Evolutionary conservation across 1,284 basidiomycete species (phyloP), one percentile per base, ranked within the genome.

Genomic region (Trametes hirsuta): DNA sequence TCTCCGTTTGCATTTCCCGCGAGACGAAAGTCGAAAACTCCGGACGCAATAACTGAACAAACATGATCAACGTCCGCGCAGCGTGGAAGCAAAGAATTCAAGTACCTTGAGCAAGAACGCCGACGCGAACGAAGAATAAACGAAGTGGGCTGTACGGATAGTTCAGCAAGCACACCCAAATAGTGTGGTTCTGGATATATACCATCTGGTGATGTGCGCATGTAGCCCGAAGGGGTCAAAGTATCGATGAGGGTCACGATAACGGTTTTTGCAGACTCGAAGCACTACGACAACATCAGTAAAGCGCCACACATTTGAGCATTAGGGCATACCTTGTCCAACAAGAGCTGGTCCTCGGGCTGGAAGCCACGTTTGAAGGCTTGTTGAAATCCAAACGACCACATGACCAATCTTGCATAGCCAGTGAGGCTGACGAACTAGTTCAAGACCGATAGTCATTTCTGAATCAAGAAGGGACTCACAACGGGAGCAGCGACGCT

Each of bases 151-250:
- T 89, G 54, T 2, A 46, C 53, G 2, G 42, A 48, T 14, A 40
- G 40, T 2, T 58, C 8, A 58, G 49, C 6, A n/a, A 5, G 39
- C 37, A 24, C 14, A 5, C 14, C n/a, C 18, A 5, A 18, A 18
- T 6, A 6, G 6, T 24, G 25, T 18, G n/a, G 9, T 10, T 41
- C 54, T 46, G 40, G 47, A 36, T 44, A 60, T 42, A 49, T 72
- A 83, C 90, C 90, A 71, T 95, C 93, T 0, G 93, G 90, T 0
- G 93, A 84, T 68, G 85, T 94, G 44, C 89, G 84, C 84, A 95
- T 86, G 70, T 91, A 91, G 8, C 88, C 90, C 42, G 82, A 87
- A 0, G 88, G 88, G 0, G 84, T 86, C 40, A 93, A 75, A 6
- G 77, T 77, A 39, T 90, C 84, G 22, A 89, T 77, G 77, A 93